These are phyloP conservation scores for Sclerotiophoma versabilis DNA, from an alignment of 2,329 filamentous ascomycete species.

Conservation along the genomic window DNA sequence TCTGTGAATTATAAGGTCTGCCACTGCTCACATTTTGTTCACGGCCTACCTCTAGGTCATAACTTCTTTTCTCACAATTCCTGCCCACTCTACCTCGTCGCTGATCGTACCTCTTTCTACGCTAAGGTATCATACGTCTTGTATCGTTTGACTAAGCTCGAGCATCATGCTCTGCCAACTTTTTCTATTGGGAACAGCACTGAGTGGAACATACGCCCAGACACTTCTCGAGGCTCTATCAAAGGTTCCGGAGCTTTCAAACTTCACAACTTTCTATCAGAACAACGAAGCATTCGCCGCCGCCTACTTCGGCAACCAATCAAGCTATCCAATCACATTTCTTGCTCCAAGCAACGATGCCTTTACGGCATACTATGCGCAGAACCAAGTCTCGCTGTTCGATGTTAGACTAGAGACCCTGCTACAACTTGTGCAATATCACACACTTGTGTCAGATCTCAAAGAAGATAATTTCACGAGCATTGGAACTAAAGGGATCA, in stretches of 20 bases:
- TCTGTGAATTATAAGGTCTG: neutral
- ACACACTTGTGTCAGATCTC: constrained; percentile 25
- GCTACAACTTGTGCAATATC: constrained; percentile 28
- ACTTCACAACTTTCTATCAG: constrained; percentile 32
- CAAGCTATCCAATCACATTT: constrained; percentile 30
- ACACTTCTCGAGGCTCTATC: constrained; percentile 25
- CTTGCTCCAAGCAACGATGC: constrained; percentile 32
- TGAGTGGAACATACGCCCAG: constrained; percentile 8
- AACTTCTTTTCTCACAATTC: too few relatives aligned
- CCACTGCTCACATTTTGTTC: neutral
- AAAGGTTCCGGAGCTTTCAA: constrained; percentile 25
- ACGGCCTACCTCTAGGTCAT: neutral
- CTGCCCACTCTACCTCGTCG: neutral
- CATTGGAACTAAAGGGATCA: constrained; percentile 7
- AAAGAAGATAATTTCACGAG: constrained; percentile 22
- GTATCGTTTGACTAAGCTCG: neutral
- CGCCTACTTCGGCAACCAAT: constrained; percentile 22
- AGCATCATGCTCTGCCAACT: constrained; percentile 5
- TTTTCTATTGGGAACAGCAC: neutral
- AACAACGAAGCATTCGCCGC: constrained; percentile 25
- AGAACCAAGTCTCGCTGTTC: constrained; percentile 17
- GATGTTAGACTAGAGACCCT: constrained; percentile 16
- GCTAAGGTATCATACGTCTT: neutral
- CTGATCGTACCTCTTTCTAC: neutral
- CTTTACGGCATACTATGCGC: constrained; percentile 21